Conservation (phyloP, 257 asterid genomes). For the Thymus quinquecostatus region DNA sequence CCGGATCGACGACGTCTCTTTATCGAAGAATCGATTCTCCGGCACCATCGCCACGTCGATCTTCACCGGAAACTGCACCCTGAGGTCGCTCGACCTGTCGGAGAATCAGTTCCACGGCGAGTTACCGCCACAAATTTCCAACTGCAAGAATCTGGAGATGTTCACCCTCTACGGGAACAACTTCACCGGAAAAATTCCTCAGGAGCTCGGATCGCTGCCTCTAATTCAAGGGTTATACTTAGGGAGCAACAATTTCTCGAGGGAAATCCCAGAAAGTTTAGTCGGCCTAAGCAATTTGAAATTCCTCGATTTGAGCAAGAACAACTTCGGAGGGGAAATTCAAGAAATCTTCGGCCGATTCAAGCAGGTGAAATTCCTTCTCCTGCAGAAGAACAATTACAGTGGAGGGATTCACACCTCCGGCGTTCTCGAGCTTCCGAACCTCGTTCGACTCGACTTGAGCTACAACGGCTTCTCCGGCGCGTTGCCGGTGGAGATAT, state of each 20-base stretch:
- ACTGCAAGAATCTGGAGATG: slow-evolving; percentile 49
- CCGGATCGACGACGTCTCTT: slow-evolving; percentile 54
- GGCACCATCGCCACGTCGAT: slow-evolving; percentile 46
- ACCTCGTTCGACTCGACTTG: slow-evolving; percentile 69
- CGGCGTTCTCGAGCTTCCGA: slow-evolving; percentile 58
- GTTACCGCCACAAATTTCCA: slow-evolving; percentile 63
- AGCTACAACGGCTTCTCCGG: slow-evolving; percentile 79
- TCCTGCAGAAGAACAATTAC: slow-evolving; percentile 64
- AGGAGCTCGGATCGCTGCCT: slow-evolving; percentile 61
- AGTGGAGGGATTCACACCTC: slow-evolving; percentile 66
- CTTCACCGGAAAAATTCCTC: slow-evolving; percentile 68
- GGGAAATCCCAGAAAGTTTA: slow-evolving; percentile 71
- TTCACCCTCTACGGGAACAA: slow-evolving; percentile 61
- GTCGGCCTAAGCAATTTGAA: slow-evolving; percentile 47
- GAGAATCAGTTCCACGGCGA: slow-evolving; percentile 59
- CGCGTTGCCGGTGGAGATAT: slow-evolving; percentile 59
- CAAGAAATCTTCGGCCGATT: slow-evolving; percentile 66
- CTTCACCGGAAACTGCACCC: slow-evolving; percentile 60
- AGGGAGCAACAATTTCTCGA: slow-evolving; percentile 71
- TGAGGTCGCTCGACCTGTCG: slow-evolving; percentile 65
- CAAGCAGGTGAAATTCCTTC: slow-evolving; percentile 64
- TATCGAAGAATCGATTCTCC: slow-evolving; percentile 53
- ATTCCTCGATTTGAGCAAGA: slow-evolving; percentile 75
- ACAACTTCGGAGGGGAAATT: slow-evolving; percentile 68
- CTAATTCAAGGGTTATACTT: slow-evolving; percentile 56